Percentiles rank a stretch among this genome's conserved stretches.
phyloP scores from a whole-genome alignment of 805 yeast genomes.

The Komagataella mondaviorum region DNA sequence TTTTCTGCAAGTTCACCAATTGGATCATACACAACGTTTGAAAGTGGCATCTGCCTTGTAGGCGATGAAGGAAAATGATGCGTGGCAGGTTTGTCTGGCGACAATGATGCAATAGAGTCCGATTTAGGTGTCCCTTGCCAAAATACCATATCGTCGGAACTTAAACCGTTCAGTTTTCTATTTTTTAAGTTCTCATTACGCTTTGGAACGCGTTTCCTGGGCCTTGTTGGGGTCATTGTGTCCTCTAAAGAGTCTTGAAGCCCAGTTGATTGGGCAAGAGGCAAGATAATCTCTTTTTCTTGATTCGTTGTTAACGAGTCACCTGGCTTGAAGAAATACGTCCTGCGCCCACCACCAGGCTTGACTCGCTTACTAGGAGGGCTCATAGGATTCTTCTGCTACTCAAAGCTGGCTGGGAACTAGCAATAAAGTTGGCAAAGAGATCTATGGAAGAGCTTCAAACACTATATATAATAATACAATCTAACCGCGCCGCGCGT shows the following conservation, averaged over 20 bases:
- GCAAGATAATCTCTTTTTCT: background rate
- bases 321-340: background rate
- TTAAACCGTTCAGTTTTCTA: slow-evolving; percentile 9
- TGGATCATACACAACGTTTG: slow-evolving; percentile 7
- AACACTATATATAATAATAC: too few species aligned
- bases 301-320: background rate
- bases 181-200: background rate
- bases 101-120: slow-evolving; percentile 5
- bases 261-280: background rate
- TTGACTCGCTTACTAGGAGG: background rate
- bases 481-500: background rate
- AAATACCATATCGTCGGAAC: slow-evolving; percentile 21
- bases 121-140: slow-evolving; percentile 29
- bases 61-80: slow-evolving; percentile 28
- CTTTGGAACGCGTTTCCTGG: background rate
- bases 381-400: background rate
- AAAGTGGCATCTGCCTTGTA: slow-evolving; percentile 13
- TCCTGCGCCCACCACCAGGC: background rate
- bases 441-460: background rate
- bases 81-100: slow-evolving; percentile 3
- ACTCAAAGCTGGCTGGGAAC: background rate
- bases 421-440: background rate
- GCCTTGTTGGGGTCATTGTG: background rate
- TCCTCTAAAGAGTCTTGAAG: background rate
- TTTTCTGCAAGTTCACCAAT: slow-evolving; percentile 20